Conservation (phyloP, 441 rosid genomes). For the Euphorbia schlechtendalii region DNA sequence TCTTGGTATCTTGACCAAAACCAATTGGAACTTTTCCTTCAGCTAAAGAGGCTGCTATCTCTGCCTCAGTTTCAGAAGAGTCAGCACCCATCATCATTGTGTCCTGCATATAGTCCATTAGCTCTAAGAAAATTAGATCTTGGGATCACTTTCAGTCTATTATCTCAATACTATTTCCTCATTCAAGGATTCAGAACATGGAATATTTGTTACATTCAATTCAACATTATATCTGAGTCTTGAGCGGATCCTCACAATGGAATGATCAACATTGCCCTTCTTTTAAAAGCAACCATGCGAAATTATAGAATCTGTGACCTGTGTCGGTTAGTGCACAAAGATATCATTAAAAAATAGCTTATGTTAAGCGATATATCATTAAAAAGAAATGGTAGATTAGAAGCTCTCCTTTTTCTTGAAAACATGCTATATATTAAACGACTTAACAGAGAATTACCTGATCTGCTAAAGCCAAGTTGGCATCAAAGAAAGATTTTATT, state of each 20-base stretch:
- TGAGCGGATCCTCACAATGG: conserved; percentile 73
- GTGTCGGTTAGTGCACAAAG: conserved; percentile 5
- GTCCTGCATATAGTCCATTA: conserved; percentile 33
- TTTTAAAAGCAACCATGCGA: conserved; percentile 83
- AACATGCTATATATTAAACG: neutral
- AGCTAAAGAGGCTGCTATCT: conserved; percentile 49
- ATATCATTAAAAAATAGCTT: conserved; percentile 7
- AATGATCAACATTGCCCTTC: conserved; percentile 66
- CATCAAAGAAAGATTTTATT: conserved; percentile 71
- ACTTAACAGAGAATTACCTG: conserved; percentile 42
- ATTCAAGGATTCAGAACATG: neutral
- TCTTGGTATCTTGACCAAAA: conserved; percentile 59
- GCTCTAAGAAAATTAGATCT: neutral
- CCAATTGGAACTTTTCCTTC: conserved; percentile 66
- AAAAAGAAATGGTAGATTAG: conserved; percentile 8
- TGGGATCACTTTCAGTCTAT: neutral
- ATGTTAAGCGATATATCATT: conserved; percentile 2
- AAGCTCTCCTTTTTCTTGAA: neutral
- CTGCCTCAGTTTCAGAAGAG: conserved; percentile 64
- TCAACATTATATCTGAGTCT: conserved; percentile 71
- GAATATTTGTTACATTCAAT: conserved; percentile 39
- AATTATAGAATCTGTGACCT: too few species aligned
- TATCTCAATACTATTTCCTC: neutral
- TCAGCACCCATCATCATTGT: conserved; percentile 92
- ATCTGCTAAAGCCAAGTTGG: conserved; percentile 79